Percentiles rank a stretch among this genome's conserved stretches.
Conservation (phyloP, 2,329 filamentous ascomycete genomes). For the Hortaea sp. region DNA sequence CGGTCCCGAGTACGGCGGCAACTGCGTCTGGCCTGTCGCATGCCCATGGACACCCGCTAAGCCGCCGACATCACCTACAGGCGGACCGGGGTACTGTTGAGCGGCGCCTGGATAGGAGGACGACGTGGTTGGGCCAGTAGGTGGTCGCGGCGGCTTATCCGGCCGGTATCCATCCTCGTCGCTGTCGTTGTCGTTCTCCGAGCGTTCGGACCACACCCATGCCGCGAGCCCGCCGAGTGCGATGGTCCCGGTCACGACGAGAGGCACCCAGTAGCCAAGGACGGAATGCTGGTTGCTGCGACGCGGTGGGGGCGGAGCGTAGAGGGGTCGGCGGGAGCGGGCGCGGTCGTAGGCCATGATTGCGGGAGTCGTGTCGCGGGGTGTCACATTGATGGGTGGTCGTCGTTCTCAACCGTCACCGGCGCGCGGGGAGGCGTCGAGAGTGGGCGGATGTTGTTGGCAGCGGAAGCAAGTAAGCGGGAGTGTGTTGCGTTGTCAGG, state of each 20-base stretch:
- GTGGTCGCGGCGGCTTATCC: constrained; percentile 15
- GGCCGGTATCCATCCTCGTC: constrained; percentile 11
- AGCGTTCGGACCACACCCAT: constrained; percentile 89
- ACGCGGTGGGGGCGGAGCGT: constrained; percentile 20
- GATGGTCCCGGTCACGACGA: constrained; percentile 76
- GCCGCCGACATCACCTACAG: not conserved
- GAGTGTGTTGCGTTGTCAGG: not conserved
- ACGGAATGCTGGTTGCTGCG: constrained; percentile 43
- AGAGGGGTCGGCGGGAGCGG: constrained; percentile 37
- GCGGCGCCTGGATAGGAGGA: not conserved
- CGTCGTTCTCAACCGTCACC: no score
- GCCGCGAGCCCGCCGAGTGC: constrained; percentile 78
- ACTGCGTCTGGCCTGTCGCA: not conserved
- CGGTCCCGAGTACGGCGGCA: constrained; percentile 8
- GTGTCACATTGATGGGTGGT: no score
- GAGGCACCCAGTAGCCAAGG: constrained; percentile 79
- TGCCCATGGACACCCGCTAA: not conserved
- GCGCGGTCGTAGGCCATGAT: constrained; percentile 44
- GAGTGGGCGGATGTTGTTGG: no score
- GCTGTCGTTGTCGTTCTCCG: constrained; percentile 55
- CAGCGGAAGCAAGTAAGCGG: no score
- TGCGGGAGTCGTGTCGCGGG: not conserved
- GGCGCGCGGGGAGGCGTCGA: no score
- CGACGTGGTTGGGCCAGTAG: constrained; percentile 2
- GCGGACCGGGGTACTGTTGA: not conserved